Percentiles rank a stretch among this genome's conserved stretches.
Evolutionary conservation across 495 filamentous ascomycete genomes (phyloP).

Genomic region (Lindgomyces ingoldianus): DNA sequence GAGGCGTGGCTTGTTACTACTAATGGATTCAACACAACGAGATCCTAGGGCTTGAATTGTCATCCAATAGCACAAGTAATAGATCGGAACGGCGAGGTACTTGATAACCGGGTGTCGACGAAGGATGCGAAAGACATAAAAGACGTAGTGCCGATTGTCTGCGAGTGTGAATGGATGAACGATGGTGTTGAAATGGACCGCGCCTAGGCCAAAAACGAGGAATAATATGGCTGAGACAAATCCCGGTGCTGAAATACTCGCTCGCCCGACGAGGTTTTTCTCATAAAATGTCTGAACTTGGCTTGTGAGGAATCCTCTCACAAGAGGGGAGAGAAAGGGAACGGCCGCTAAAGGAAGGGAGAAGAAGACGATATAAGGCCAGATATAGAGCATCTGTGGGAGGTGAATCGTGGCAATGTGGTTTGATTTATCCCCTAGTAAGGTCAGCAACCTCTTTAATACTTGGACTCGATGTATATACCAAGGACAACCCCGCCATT

Average conservation of each 20-base stretch:
- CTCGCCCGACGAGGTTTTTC: slow-evolving; percentile 40
- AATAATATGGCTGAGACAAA: slow-evolving; percentile 45
- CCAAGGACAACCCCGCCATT: slow-evolving; percentile 92
- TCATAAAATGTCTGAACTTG: slow-evolving; percentile 16
- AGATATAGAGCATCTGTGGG: slow-evolving; percentile 92
- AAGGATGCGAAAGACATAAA: slow-evolving; percentile 90
- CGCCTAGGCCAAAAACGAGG: slow-evolving; percentile 53
- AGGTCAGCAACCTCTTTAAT: slow-evolving; percentile 22
- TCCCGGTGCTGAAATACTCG: slow-evolving; percentile 41
- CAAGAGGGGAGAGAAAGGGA: slow-evolving; percentile 43
- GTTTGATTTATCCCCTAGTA: slow-evolving; percentile 83
- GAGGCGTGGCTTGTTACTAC: not conserved
- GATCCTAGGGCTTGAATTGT: slow-evolving; percentile 58
- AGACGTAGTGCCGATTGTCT: slow-evolving; percentile 95
- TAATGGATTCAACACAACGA: not conserved
- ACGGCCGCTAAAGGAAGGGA: slow-evolving; percentile 74
- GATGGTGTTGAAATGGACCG: slow-evolving; percentile 82
- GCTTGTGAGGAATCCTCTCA: slow-evolving; percentile 18
- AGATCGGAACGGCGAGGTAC: slow-evolving; percentile 67
- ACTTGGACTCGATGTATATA: slow-evolving; percentile 40
- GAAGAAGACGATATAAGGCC: slow-evolving; percentile 86
- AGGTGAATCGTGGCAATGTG: slow-evolving; percentile 86
- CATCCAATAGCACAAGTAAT: slow-evolving; percentile 62
- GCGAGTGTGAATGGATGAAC: slow-evolving; percentile 95
- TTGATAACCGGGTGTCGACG: slow-evolving; percentile 61